Conservation (phyloP, 306 rosid species). For the Fagus crenata region DNA sequence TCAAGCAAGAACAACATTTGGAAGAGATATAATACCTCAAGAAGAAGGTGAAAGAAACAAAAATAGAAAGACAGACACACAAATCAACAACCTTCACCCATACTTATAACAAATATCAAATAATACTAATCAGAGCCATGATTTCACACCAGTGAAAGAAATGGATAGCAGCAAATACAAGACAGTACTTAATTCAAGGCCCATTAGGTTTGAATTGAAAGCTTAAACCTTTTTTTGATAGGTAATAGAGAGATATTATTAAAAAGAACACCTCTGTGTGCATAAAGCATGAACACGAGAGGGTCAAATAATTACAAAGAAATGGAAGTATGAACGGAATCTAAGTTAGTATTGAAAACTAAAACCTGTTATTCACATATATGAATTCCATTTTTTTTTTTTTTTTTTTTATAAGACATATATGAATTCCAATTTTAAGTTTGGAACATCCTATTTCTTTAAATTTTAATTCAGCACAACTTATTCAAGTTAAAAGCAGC, state of each 20-base stretch:
- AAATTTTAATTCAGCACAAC: not conserved
- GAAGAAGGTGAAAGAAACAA: not conserved
- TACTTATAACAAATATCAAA: not conserved
- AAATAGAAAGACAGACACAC: not conserved
- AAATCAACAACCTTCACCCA: not conserved
- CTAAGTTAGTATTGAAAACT: too few species aligned
- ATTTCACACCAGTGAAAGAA: not conserved
- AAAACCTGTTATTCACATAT: not conserved
- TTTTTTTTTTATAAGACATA: too few species aligned
- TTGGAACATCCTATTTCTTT: not conserved
- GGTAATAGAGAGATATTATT: too few species aligned
- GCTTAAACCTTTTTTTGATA: not conserved
- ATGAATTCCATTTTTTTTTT: too few species aligned
- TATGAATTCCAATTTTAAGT: too few species aligned
- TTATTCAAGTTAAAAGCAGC: not conserved
- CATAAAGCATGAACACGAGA: too few species aligned
- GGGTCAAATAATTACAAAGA: too few species aligned
- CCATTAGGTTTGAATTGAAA: not conserved
- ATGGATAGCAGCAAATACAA: not conserved
- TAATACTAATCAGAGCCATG: not conserved
- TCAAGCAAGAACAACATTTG: conserved; percentile 4
- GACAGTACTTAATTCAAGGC: not conserved
- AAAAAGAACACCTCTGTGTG: too few species aligned
- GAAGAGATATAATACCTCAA: not conserved
- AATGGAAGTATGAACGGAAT: too few species aligned